These are phyloP conservation scores for Huntiella abstrusa DNA, from an alignment of 2,329 filamentous ascomycete species.

Conservation along the genomic window DNA sequence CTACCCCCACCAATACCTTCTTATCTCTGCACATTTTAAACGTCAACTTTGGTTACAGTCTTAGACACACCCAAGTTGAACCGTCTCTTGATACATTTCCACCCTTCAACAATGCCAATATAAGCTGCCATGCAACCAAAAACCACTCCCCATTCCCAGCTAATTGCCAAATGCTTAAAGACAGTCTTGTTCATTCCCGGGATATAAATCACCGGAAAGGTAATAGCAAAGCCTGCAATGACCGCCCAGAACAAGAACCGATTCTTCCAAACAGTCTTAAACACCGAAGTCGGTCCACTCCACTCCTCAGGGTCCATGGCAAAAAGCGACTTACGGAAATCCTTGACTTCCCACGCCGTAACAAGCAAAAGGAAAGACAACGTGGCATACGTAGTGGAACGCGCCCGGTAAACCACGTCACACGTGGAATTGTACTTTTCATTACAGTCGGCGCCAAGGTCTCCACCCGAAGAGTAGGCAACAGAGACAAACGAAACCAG, in stretches of 20 bases:
- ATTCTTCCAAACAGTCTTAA: constrained; percentile 48
- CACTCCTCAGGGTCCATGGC: constrained; percentile 38
- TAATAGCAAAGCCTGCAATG: constrained; percentile 37
- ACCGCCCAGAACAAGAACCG: constrained; percentile 48
- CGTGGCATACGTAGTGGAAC: constrained; percentile 50
- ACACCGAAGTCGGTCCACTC: constrained; percentile 29
- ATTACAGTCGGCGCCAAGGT: constrained; percentile 40
- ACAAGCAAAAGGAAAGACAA: constrained; percentile 49
- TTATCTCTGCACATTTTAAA: too few relatives aligned
- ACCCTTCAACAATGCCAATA: constrained; percentile 43
- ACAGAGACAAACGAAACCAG: constrained; percentile 42
- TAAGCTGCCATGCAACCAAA: constrained; percentile 39
- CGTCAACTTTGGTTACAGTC: background rate
- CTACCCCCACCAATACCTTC: too few relatives aligned
- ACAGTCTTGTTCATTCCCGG: constrained; percentile 46
- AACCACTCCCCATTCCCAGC: constrained; percentile 57
- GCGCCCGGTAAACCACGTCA: constrained; percentile 40
- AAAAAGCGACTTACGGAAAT: constrained; percentile 51
- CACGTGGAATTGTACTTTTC: constrained; percentile 30
- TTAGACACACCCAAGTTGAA: constrained; percentile 18
- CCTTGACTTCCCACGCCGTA: constrained; percentile 56
- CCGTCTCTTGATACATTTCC: constrained; percentile 48
- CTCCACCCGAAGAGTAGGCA: constrained; percentile 29
- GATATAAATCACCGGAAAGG: constrained; percentile 48
- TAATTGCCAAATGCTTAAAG: constrained; percentile 50